phyloP scores from a whole-genome alignment of 257 asterid species.

The Petunia axillaris region DNA sequence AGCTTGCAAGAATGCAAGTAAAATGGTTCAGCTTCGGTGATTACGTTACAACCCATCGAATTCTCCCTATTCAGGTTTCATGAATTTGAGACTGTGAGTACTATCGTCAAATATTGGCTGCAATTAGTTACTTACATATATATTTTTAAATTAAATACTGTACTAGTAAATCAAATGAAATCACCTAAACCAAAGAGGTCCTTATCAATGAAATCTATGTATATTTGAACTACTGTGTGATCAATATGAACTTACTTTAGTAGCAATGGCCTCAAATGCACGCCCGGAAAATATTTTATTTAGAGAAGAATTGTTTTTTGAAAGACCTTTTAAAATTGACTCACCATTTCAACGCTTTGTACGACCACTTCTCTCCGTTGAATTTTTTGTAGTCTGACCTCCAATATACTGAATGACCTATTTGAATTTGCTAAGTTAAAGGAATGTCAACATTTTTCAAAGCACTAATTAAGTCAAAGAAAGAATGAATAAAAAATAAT shows the following conservation, averaged over 20 bases:
- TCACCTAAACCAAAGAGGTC: not conserved
- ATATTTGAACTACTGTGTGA: not conserved
- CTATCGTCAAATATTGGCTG: no score
- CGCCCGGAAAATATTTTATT: constrained; percentile 12
- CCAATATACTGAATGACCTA: constrained; percentile 11
- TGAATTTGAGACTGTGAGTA: no score
- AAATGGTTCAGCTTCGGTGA: not conserved
- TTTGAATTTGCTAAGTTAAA: constrained; percentile 17
- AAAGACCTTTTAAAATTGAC: not conserved
- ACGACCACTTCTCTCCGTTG: constrained; percentile 12
- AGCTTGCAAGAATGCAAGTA: not conserved
- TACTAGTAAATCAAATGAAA: no score
- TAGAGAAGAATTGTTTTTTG: not conserved
- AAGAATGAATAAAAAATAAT: not conserved
- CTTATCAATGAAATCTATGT: not conserved
- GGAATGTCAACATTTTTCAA: not conserved
- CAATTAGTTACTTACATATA: no score
- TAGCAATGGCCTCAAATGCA: constrained; percentile 19
- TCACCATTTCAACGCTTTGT: not conserved
- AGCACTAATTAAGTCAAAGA: constrained; percentile 5
- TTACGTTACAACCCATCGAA: not conserved
- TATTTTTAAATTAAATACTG: no score
- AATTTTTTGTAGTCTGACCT: not conserved
- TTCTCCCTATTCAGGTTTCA: no score
- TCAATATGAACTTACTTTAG: not conserved